phyloP scores from a whole-genome alignment of 2,329 filamentous ascomycete species.

The Fusarium multiceps region DNA sequence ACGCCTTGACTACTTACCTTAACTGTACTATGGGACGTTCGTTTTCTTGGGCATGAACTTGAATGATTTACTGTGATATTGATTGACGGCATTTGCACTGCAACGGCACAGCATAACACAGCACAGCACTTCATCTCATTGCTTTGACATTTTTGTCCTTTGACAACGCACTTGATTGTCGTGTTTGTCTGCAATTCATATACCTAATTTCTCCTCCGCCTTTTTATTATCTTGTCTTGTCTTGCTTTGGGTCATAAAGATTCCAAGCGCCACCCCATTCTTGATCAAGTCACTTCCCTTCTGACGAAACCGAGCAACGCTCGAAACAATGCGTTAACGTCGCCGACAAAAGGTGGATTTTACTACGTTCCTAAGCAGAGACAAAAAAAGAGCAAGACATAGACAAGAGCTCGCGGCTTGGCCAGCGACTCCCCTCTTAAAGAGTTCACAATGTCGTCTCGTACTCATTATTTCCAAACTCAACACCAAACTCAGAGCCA shows the following conservation, averaged over 20 bases:
- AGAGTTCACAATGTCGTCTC: constrained; percentile 63
- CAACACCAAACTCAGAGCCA: constrained; percentile 35
- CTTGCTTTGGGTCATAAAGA: constrained; percentile 41
- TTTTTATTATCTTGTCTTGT: not conserved
- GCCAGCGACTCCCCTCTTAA: constrained; percentile 36
- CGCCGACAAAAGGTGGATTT: constrained; percentile 36
- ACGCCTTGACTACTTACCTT: constrained; percentile 1
- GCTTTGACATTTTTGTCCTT: constrained; percentile 16
- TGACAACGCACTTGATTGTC: constrained; percentile 14
- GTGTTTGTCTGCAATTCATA: constrained; percentile 21
- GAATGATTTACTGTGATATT: constrained; percentile 32
- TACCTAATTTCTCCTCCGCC: constrained; percentile 2
- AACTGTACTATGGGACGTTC: constrained; percentile 23
- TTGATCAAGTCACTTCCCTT: constrained; percentile 29
- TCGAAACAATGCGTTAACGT: constrained; percentile 51
- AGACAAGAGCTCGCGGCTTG: constrained; percentile 34
- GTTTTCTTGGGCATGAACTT: constrained; percentile 40
- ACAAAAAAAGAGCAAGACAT: constrained; percentile 13
- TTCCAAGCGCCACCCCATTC: constrained; percentile 31
- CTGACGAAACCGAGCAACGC: constrained; percentile 38
- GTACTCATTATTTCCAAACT: constrained; percentile 59
- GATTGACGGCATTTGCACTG: constrained; percentile 38
- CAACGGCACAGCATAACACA: constrained; percentile 6
- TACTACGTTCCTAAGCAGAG: constrained; percentile 33
- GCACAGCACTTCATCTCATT: not conserved